Conservation (phyloP, 129 eudicot species). For the Flaveria robusta region DNA sequence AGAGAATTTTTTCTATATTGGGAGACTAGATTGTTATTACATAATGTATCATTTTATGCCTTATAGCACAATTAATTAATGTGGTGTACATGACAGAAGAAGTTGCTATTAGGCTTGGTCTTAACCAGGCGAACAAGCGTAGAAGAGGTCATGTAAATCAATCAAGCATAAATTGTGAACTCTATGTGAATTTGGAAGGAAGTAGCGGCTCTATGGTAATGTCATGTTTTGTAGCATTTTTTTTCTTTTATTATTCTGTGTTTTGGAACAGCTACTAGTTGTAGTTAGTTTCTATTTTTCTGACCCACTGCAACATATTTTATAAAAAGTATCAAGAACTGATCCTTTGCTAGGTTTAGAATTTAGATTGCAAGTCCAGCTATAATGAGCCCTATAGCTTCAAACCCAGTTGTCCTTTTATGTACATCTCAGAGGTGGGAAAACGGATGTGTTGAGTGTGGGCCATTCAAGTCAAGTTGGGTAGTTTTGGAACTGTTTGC, state of each 20-base stretch:
- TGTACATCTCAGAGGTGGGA: slow-evolving; percentile 3
- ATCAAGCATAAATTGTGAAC: slow-evolving; percentile 51
- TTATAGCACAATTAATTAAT: slow-evolving; percentile 1
- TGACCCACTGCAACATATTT: background rate
- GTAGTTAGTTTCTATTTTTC: background rate
- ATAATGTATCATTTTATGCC: background rate
- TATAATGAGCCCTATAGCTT: background rate
- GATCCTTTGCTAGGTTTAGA: background rate
- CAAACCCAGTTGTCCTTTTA: background rate
- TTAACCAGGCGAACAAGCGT: slow-evolving; percentile 47
- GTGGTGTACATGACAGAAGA: slow-evolving; percentile 43
- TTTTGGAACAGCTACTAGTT: background rate
- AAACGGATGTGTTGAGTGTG: background rate
- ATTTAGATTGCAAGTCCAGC: background rate
- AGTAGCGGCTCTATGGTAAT: slow-evolving; percentile 55
- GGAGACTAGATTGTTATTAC: background rate
- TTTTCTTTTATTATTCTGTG: background rate
- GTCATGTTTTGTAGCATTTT: background rate
- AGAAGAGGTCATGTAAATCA: slow-evolving; percentile 53
- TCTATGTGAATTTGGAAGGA: slow-evolving; percentile 56
- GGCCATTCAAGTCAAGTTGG: background rate
- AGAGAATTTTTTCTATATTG: background rate
- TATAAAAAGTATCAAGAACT: background rate
- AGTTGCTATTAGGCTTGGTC: slow-evolving; percentile 22
- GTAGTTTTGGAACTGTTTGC: background rate